These are phyloP conservation scores for Cercospora brassicicola DNA, from an alignment of 2,329 filamentous ascomycete species.

Conservation along the genomic window DNA sequence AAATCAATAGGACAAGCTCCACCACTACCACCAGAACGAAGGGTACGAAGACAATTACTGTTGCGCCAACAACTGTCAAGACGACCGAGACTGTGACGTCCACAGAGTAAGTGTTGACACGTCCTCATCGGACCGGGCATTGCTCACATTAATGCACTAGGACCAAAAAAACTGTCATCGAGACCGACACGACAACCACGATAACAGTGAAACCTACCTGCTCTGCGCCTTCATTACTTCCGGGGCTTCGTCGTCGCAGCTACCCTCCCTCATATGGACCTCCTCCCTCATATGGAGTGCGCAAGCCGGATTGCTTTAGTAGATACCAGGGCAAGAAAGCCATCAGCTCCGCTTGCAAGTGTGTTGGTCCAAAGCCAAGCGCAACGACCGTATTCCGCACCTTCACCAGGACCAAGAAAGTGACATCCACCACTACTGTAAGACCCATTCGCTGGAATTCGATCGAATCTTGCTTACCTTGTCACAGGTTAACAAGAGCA, in stretches of 20 bases:
- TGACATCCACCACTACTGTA: background rate
- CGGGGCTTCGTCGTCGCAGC: background rate
- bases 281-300: background rate
- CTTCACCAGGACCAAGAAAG: background rate
- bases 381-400: background rate
- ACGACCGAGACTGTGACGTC: background rate
- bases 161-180: background rate
- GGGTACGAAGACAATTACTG: background rate
- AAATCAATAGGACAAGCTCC: background rate
- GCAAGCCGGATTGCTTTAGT: slow-evolving; percentile 3
- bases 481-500: background rate
- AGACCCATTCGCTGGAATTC: background rate
- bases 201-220: background rate
- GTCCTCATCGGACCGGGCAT: no score
- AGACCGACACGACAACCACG: background rate
- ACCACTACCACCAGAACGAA: background rate
- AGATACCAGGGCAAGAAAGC: background rate
- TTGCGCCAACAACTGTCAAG: background rate
- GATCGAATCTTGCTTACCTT: background rate
- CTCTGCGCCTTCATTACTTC: background rate
- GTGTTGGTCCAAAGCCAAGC: background rate
- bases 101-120: background rate
- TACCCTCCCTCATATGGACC: background rate
- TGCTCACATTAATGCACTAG: background rate
- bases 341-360: slow-evolving; percentile 9